Percentiles rank a stretch among this genome's conserved stretches.
Conservation (phyloP, 495 filamentous ascomycete genomes). For the Tetracladium setigerum region DNA sequence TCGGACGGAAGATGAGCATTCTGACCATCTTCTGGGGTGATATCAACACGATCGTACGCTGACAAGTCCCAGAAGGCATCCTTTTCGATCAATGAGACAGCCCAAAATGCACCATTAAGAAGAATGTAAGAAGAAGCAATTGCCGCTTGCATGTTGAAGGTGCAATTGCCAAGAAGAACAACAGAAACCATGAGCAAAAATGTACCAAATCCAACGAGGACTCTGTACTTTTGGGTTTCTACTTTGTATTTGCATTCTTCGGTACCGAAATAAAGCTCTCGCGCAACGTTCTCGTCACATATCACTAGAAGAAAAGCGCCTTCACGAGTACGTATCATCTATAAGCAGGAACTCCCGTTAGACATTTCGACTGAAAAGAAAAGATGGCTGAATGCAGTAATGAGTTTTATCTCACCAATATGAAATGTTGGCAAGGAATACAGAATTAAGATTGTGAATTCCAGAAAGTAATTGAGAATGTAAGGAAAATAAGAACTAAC, state of each 20-base stretch:
- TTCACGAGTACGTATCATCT: constrained; percentile 51
- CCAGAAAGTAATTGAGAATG: too few relatives aligned
- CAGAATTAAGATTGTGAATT: too few relatives aligned
- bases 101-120: constrained; percentile 55
- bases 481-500: too few relatives aligned
- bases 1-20: constrained; percentile 10
- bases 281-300: constrained; percentile 55
- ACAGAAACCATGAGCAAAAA: constrained; percentile 54
- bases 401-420: too few relatives aligned
- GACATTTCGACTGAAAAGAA: too few relatives aligned
- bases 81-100: constrained; percentile 38
- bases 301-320: constrained; percentile 54
- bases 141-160: constrained; percentile 49
- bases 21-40: constrained; percentile 29
- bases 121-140: constrained; percentile 49
- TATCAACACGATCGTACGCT: constrained; percentile 31
- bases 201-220: constrained; percentile 49
- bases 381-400: too few relatives aligned
- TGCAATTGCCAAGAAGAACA: constrained; percentile 54
- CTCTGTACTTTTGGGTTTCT: constrained; percentile 25
- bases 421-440: too few relatives aligned
- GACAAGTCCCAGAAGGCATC: constrained; percentile 42
- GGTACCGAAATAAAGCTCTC: constrained; percentile 56
- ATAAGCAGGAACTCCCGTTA: too few relatives aligned
- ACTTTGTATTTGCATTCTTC: constrained; percentile 48